A percentile compares a stretch with the other conserved stretches of the same genome.
phyloP scores from a whole-genome alignment of 345 rosid species.

The Euphorbia tirucalli region DNA sequence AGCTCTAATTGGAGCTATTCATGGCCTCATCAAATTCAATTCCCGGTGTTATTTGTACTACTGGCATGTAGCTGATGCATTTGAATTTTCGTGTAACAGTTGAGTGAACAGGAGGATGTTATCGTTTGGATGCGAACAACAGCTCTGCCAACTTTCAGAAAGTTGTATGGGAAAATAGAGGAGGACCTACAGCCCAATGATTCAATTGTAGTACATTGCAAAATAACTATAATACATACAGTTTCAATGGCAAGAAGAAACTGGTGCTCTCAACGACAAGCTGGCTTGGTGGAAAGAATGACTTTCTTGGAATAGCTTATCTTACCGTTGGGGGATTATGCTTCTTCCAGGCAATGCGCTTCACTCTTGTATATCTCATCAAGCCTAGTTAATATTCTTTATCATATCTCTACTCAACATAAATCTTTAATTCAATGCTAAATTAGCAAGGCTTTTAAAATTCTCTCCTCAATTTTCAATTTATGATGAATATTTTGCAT shows the following conservation, averaged over 20 bases:
- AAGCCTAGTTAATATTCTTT: conserved; percentile 76
- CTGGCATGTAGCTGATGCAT: conserved; percentile 15
- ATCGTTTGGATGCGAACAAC: conserved; percentile 99
- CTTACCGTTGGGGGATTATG: conserved; percentile 86
- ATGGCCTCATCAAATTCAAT: not conserved
- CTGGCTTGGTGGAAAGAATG: conserved; percentile 99
- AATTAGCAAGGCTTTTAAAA: not conserved
- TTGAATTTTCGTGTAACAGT: conserved; percentile 42
- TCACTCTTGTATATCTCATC: conserved; percentile 76
- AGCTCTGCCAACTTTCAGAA: conserved; percentile 96
- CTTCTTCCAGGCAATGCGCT: conserved; percentile 77
- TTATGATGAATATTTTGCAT: not conserved
- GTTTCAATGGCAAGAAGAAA: conserved; percentile 90
- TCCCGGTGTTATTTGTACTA: not conserved
- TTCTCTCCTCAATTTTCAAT: not conserved
- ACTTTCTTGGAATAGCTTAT: conserved; percentile 96
- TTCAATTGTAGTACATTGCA: conserved; percentile 46
- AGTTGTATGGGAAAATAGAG: conserved; percentile 94
- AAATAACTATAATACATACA: conserved; percentile 88
- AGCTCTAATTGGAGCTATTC: not conserved
- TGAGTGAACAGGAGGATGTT: conserved; percentile 90
- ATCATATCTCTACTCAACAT: not conserved
- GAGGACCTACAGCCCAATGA: conserved; percentile 59
- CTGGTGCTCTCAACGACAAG: conserved; percentile 94
- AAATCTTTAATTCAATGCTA: not conserved